Evolutionary conservation across 1,284 basidiomycete species (phyloP).

Genomic region (Xanthoconium separans): DNA sequence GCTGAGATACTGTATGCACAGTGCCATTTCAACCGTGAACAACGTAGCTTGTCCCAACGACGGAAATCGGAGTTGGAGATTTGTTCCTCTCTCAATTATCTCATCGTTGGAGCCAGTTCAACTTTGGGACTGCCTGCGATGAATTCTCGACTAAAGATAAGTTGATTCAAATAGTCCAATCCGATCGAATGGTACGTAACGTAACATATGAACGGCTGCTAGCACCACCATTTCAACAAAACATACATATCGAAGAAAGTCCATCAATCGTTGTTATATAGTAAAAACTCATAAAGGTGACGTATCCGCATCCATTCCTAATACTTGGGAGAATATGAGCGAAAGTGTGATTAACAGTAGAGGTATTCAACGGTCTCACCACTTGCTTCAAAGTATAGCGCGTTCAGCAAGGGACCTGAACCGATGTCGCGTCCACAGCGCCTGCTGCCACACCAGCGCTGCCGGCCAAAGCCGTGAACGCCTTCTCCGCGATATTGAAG

Average conservation of each 20-base stretch:
- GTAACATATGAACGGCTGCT: neutral
- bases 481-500: conserved; percentile 41
- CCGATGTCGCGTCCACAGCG: conserved; percentile 36
- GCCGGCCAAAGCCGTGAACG: conserved; percentile 44
- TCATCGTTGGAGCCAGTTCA: neutral
- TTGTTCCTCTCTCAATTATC: no score
- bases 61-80: no score
- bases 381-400: conserved; percentile 29
- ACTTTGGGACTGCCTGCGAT: neutral
- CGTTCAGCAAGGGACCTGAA: conserved; percentile 38
- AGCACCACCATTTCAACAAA: no score
- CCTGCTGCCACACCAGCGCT: conserved; percentile 39
- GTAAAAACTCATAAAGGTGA: no score
- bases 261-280: neutral
- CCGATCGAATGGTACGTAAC: neutral
- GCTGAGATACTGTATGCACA: neutral
- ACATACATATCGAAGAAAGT: neutral
- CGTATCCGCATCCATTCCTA: neutral
- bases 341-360: neutral
- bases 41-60: neutral
- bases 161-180: neutral
- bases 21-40: neutral
- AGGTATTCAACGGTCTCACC: neutral
- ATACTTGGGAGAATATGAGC: neutral
- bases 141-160: neutral